Conservation (phyloP, 768 basidiomycete genomes). For the Pleurotus citrinopileatus region DNA sequence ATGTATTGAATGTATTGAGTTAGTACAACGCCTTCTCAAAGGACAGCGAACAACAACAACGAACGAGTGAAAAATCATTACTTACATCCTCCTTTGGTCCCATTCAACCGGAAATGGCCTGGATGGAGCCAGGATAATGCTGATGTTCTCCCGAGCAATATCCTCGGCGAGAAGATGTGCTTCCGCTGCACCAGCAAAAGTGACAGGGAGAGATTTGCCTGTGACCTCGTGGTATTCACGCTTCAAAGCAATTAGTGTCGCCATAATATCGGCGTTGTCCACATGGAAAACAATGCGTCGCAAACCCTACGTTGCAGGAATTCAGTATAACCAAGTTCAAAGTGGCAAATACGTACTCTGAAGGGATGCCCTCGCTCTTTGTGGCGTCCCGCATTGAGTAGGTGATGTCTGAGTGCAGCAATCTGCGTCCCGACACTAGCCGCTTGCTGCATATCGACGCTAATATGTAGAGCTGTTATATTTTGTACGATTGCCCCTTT, state of each 20-base stretch:
- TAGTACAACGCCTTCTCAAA: too few relatives aligned
- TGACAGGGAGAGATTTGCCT: constrained; percentile 33
- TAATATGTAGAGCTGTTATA: constrained; percentile 63
- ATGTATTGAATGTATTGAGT: too few relatives aligned
- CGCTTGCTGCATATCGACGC: constrained; percentile 30
- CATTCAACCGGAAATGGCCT: constrained; percentile 64
- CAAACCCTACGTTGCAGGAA: constrained; percentile 34
- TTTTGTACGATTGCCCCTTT: constrained; percentile 64
- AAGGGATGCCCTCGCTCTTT: constrained; percentile 6
- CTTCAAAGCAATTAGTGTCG: constrained; percentile 62
- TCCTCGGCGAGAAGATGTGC: constrained; percentile 61
- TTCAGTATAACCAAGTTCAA: background rate
- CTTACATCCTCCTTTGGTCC: constrained; percentile 65
- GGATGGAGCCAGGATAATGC: constrained; percentile 65
- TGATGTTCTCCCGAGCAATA: constrained; percentile 57
- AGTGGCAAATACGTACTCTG: too few relatives aligned
- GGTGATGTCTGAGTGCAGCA: constrained; percentile 45
- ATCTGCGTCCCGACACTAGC: constrained; percentile 65
- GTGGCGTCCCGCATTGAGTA: constrained; percentile 29
- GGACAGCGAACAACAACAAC: too few relatives aligned
- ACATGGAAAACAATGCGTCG: constrained; percentile 66
- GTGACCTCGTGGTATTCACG: constrained; percentile 40
- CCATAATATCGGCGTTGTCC: constrained; percentile 75
- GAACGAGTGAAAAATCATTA: too few relatives aligned
- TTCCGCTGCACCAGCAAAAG: constrained; percentile 61